Evolutionary conservation across 2,329 filamentous ascomycete genomes (phyloP), one percentile per base, ranked within the genome.

Genomic region (Pestalotiopsis sp.): DNA sequence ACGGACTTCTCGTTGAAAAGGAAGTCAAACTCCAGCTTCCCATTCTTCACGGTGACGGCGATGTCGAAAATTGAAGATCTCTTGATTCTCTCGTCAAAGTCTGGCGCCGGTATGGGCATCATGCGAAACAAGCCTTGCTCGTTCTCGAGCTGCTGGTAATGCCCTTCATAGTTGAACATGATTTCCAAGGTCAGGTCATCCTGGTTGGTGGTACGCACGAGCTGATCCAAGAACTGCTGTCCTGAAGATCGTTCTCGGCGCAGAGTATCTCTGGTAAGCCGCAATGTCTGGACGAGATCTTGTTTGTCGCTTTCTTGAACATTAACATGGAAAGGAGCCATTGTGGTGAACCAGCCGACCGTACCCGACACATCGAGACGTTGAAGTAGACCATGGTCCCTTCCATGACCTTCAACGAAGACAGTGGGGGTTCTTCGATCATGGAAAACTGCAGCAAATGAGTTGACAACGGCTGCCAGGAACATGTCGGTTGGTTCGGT

Each of bases 271-370:
- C 64, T 68, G 2, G 62, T 68, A 7, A 49, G 36, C 38, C 67
- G 41, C 31, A 68, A 41, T 3, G 52, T 65, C 23, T 65, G 67
- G 14, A 60, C 52, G 6, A 68, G 38, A 52, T 65, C 56, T 12
- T 38, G 12, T 23, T n/a, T 31, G 3, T 39, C 45, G 5, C 31
- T 39, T 56, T 13, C 58, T 17, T 36, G 25, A 6, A 68, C 23
- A 2, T 49, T 31, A 27, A 68, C 13, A 17, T n/a, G 6, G 11
- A 68, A 5, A 23, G 67, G 67, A 23, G 45, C 65, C 23, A 66
- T 68, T 2, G 67, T 38, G 14, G 68, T 69, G 11, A 69, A 69
- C 68, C 68, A 69, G 2, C 68, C 68, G 20, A 69, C 64, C 11
- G 68, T 69, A 17, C 64, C 59, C 3, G 64, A 66, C 6, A 58